These are phyloP conservation scores for Penicillium simplicissimum DNA, from an alignment of 495 filamentous ascomycete genomes.

Conservation along the genomic window DNA sequence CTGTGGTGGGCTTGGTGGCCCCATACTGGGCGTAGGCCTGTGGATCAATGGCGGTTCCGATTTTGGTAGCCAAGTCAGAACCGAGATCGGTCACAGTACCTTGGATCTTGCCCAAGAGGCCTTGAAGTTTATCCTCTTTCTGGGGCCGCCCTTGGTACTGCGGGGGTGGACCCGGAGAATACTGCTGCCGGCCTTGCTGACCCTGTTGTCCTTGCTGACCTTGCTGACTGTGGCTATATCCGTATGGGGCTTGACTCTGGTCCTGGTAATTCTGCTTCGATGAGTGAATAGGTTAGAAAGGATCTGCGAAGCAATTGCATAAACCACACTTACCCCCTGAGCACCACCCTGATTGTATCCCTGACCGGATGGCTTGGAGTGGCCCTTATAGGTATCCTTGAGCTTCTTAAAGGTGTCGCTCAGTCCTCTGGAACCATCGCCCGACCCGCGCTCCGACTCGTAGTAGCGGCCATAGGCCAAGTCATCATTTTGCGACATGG, in stretches of 20 bases:
- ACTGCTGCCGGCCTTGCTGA: slow-evolving; percentile 9
- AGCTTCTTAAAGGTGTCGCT: slow-evolving; percentile 55
- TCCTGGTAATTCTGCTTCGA: slow-evolving; percentile 8
- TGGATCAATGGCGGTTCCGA: slow-evolving; percentile 52
- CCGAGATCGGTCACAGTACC: slow-evolving; percentile 53
- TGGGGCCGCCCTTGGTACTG: slow-evolving; percentile 35
- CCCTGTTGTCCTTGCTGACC: slow-evolving; percentile 1
- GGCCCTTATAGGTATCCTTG: slow-evolving; percentile 44
- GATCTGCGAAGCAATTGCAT: not conserved
- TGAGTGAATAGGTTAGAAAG: not conserved
- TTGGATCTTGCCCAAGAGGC: slow-evolving; percentile 59
- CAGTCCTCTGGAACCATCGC: slow-evolving; percentile 49
- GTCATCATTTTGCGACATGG: slow-evolving; percentile 50
- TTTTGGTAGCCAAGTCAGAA: slow-evolving; percentile 48
- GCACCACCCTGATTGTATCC: slow-evolving; percentile 20
- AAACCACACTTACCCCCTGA: slow-evolving; percentile 13
- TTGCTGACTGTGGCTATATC: slow-evolving; percentile 15
- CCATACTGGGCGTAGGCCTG: slow-evolving; percentile 52
- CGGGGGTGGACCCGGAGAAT: slow-evolving; percentile 18
- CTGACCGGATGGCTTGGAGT: slow-evolving; percentile 24
- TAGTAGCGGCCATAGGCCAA: slow-evolving; percentile 61
- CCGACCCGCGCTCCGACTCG: slow-evolving; percentile 30
- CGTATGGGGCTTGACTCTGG: slow-evolving; percentile 21
- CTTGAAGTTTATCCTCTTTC: slow-evolving; percentile 48
- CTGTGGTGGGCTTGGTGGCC: slow-evolving; percentile 42